phyloP scores from a whole-genome alignment of 306 rosid species.

The Hippophae tibetana region DNA sequence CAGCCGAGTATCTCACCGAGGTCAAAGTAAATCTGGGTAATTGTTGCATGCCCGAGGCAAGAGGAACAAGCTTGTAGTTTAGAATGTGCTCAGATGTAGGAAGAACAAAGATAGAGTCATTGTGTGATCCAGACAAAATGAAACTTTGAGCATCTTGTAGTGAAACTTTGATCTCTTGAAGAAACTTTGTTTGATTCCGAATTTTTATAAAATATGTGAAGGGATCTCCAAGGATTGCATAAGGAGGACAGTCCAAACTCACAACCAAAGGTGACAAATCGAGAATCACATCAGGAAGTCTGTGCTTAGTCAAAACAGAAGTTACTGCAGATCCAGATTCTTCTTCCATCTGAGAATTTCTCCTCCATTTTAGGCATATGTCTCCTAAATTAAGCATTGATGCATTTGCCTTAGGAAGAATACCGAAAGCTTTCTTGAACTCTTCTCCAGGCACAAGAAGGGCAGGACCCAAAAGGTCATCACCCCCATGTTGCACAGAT shows the following conservation, averaged over 20 bases:
- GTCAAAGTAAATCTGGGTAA: conserved; percentile 69
- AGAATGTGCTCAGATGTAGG: conserved; percentile 73
- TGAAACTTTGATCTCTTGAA: conserved; percentile 74
- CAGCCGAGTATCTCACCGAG: conserved; percentile 67
- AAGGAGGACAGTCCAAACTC: conserved; percentile 85
- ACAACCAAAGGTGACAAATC: conserved; percentile 71
- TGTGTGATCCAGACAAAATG: conserved; percentile 80
- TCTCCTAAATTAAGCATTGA: conserved; percentile 56
- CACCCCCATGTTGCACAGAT: conserved; percentile 46
- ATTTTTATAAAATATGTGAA: conserved; percentile 65
- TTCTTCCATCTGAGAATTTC: conserved; percentile 43
- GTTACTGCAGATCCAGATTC: conserved; percentile 28
- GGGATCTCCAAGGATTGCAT: conserved; percentile 73
- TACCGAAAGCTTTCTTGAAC: conserved; percentile 76
- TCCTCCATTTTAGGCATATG: conserved; percentile 64
- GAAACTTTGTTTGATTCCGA: conserved; percentile 59
- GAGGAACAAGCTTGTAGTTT: conserved; percentile 83
- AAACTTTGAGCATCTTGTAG: conserved; percentile 77
- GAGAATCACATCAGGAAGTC: conserved; percentile 54
- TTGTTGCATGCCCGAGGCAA: conserved; percentile 69
- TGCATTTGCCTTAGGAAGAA: conserved; percentile 39
- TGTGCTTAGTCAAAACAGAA: conserved; percentile 52
- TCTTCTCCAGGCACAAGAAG: conserved; percentile 73
- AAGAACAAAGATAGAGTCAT: conserved; percentile 62
- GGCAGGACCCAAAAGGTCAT: conserved; percentile 37